A percentile compares a stretch with the other conserved stretches of the same genome.
Conservation (phyloP, 2,329 filamentous ascomycete species). For the Orbilia quercus region DNA sequence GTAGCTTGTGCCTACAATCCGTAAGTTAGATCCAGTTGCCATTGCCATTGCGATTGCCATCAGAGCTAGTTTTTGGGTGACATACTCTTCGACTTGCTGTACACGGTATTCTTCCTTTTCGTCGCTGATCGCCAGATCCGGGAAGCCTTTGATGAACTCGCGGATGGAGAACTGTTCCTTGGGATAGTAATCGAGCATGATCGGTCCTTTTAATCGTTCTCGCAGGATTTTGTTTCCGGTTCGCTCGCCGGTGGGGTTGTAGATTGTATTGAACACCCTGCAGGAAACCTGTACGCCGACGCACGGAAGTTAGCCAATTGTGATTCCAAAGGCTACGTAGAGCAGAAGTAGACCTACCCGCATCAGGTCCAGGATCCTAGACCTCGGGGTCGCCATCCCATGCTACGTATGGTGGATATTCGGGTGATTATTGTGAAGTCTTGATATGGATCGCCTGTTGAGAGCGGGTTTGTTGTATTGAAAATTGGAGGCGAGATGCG, state of each 20-base stretch:
- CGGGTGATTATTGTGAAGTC: background rate
- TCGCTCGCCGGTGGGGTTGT: slow-evolving; percentile 83
- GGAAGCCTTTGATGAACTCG: slow-evolving; percentile 78
- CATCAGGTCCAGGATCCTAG: slow-evolving; percentile 53
- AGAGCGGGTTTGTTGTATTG: background rate
- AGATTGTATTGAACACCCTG: slow-evolving; percentile 88
- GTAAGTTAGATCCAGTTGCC: background rate
- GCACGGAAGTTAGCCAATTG: slow-evolving; percentile 57
- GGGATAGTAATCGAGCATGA: slow-evolving; percentile 88
- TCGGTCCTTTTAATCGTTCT: slow-evolving; percentile 84
- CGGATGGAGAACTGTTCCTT: slow-evolving; percentile 76
- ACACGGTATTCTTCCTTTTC: slow-evolving; percentile 82
- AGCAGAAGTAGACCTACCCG: slow-evolving; percentile 23
- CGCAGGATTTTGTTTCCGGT: slow-evolving; percentile 92
- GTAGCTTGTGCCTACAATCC: slow-evolving; percentile 72
- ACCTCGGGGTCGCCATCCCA: slow-evolving; percentile 51
- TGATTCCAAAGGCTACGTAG: too few species aligned
- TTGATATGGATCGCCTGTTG: background rate
- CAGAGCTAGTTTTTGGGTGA: slow-evolving; percentile 8
- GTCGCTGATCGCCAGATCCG: slow-evolving; percentile 76
- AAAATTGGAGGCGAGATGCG: slow-evolving; percentile 2
- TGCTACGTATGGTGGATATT: background rate
- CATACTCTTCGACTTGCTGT: slow-evolving; percentile 76
- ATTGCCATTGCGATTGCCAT: slow-evolving; percentile 41
- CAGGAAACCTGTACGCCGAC: slow-evolving; percentile 76